These are phyloP conservation scores for Suillus weaverae DNA, from an alignment of 768 basidiomycete genomes.

Conservation along the genomic window DNA sequence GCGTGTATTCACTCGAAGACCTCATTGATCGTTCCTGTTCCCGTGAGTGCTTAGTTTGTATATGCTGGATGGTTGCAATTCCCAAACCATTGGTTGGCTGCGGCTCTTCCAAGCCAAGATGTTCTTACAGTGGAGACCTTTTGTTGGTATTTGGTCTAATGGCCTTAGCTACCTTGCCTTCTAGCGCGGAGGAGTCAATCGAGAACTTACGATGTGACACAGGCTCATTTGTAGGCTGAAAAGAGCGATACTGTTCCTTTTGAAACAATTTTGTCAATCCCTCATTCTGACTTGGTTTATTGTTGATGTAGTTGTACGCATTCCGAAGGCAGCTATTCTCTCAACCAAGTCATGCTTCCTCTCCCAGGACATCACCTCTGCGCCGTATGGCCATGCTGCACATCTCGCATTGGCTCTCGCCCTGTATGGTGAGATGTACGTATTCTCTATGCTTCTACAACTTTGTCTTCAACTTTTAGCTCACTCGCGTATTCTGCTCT, in stretches of 20 bases:
- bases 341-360: constrained; percentile 59
- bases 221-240: background rate
- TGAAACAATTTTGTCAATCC: constrained; percentile 2
- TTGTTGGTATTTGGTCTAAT: background rate
- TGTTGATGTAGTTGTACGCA: constrained; percentile 52
- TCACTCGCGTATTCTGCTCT: constrained; percentile 9
- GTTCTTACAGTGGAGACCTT: background rate
- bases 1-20: constrained; percentile 25
- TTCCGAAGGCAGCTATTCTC: constrained; percentile 62
- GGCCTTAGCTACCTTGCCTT: background rate
- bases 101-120: background rate
- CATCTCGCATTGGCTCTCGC: constrained; percentile 63
- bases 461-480: background rate
- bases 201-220: background rate
- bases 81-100: background rate
- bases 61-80: background rate
- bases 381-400: constrained; percentile 57
- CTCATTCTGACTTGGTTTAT: constrained; percentile 8
- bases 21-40: constrained; percentile 23
- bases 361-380: constrained; percentile 41
- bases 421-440: constrained; percentile 66
- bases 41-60: constrained; percentile 24
- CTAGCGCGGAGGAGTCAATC: background rate
- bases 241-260: background rate
- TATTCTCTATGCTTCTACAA: constrained; percentile 13